Base-by-base conservation (phyloP, 2,329 filamentous ascomycete species). In the Chaetomium globosum region DNA sequence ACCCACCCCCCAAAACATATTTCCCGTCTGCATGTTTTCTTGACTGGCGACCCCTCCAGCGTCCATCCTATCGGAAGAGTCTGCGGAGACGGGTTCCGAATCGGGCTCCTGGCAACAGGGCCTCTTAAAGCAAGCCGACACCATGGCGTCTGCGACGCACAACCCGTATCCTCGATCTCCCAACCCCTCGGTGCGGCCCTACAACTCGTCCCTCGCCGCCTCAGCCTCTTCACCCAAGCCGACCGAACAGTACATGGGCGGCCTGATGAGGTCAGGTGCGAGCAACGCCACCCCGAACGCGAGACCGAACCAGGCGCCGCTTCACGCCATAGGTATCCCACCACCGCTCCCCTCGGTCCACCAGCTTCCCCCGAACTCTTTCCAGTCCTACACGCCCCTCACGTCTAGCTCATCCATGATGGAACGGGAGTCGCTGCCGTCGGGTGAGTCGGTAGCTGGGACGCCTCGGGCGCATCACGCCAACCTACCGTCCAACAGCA, bases 171-270 rank as follows among this genome's bases (percentile, higher is more conserved):
- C 83, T 72, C 85, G 84, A 77, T 88, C 86, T 65, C 86, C 86
- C 67, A 87, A 87, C 75, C 81, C 80, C 67, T 87, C 85, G 69
- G 83, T 82, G 68, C 81, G 82, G 75, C 87, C 85, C 70, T 88
- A 86, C 81, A 85, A 87, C 77, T 87, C 85, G 66, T 87, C 85
- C 12, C 86, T 85, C 56, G 84, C 86, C 71, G 87, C 85, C 30
- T 87, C 86, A 65, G 82, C 85, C 64, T 83, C 85, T 31, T 88
- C 86, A 23, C 86, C 86, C 58, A 82, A 82, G 70, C 80, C 82
- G 63, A 78, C 82, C 64, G 77, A 81, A 67, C 81, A 83, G 71
- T 85, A 85, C 73, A 75, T 84, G 56, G 78, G 81, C 70, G 82
- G 80, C 62, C 75, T 84, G 68, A 82, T 87, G 80, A 81, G 80